phyloP scores from a whole-genome alignment of 2,329 filamentous ascomycete species.

The Aspergillus hiratsukae region DNA sequence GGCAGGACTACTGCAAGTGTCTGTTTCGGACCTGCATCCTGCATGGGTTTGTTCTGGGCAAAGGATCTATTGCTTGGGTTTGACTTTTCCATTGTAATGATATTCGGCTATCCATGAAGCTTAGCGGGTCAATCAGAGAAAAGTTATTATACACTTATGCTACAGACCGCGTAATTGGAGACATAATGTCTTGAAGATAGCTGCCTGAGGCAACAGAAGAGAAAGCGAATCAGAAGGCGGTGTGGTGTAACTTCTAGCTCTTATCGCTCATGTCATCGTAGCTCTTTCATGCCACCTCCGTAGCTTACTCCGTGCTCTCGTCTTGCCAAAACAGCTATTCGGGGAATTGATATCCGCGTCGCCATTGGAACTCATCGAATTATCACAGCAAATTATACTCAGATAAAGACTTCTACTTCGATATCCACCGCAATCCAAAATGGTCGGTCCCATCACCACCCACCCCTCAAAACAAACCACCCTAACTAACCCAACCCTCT shows the following conservation, averaged over 20 bases:
- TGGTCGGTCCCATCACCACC: conserved; percentile 12
- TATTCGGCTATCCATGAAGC: background rate
- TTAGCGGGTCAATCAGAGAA: background rate
- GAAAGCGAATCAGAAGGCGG: background rate
- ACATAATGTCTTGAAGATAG: background rate
- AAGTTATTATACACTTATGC: background rate
- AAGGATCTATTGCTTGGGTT: background rate
- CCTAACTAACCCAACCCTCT: conserved; percentile 4
- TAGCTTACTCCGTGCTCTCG: background rate
- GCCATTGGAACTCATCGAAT: background rate
- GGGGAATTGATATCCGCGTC: background rate
- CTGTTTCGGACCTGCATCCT: background rate
- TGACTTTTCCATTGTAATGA: background rate
- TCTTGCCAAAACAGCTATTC: background rate
- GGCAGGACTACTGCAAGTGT: background rate
- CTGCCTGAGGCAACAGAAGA: background rate
- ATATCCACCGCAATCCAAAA: conserved; percentile 9
- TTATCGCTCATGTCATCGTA: background rate
- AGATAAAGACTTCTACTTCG: too few relatives aligned
- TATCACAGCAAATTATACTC: too few relatives aligned
- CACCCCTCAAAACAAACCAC: conserved; percentile 2
- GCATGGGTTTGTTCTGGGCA: background rate
- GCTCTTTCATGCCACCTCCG: background rate
- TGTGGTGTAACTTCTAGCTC: background rate
- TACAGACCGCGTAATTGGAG: background rate